Evolutionary conservation across 2,329 filamentous ascomycete species (phyloP), one percentile per base, ranked within the genome.

Genomic region (Hypoxylon sp.): DNA sequence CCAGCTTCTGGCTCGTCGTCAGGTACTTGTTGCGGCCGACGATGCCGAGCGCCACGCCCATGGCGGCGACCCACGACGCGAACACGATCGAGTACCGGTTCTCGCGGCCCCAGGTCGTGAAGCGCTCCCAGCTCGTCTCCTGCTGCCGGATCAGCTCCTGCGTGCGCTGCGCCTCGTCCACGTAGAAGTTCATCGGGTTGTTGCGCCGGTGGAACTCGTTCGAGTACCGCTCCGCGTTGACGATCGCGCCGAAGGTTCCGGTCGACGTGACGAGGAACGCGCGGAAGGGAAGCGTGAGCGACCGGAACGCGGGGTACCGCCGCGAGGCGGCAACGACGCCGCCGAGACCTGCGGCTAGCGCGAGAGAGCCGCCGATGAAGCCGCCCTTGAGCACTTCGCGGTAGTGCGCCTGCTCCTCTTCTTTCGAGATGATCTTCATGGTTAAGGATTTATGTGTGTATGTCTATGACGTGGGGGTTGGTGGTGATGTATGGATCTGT

Each of bases 371-470:
- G 72, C 95, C 96, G 71, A 92, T 81, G 70, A 89, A 77, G 74
- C 96, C 95, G 73, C 94, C 94, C 79, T 89, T 91, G 73, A 98
- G 78, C 68, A 97, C 96, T 66, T 87, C 84, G 79, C 85, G 83
- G 88, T 97, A 97, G 87, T 98, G 94, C 59, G 88, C 92, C 67
- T 86, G 80, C 83, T 98, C 94, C 84, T 98, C 93, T 88, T 98
- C 93, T 80, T 95, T 93, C 75, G 92, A 97, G 79, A 98, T 87
- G 78, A 98, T 86, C 91, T 98, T 98, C 96, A 98, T 99, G 70
- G 55, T 86, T 81, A 75, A 72, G 73, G 72, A 11, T 68, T 55
- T 46, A 54, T 44, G 19, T 51, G 29, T 32, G 44, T 63, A 24
- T 5, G 39, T 44, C 17, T 44, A 44, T 44, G 32, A 46, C 29